Percentiles rank a stretch among this genome's conserved stretches.
Evolutionary conservation across 2,329 filamentous ascomycete species (phyloP).

Genomic region (Fusarium tupiense): DNA sequence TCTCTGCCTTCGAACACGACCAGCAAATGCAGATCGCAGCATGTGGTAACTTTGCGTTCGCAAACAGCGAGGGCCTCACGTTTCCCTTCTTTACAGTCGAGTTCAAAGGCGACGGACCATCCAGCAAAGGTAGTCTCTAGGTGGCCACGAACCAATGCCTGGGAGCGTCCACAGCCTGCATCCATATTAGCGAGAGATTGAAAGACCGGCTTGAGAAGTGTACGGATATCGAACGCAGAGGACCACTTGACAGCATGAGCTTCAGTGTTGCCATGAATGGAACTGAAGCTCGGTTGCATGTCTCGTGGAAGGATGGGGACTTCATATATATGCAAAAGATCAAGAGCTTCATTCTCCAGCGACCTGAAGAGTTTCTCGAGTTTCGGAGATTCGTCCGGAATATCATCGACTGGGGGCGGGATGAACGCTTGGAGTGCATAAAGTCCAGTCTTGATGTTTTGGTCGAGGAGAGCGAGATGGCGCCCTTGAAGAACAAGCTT

Average conservation of each 20-base stretch:
- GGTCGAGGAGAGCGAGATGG: neutral
- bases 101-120: constrained; percentile 15
- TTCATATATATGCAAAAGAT: constrained; percentile 3
- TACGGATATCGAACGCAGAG: neutral
- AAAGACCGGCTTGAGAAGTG: neutral
- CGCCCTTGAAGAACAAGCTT: neutral
- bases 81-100: neutral
- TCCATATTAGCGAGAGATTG: constrained; percentile 40
- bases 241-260: constrained; percentile 33
- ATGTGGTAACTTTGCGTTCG: neutral
- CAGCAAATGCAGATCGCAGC: neutral
- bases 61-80: neutral
- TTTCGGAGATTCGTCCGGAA: constrained; percentile 49
- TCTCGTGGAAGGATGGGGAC: constrained; percentile 45
- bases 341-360: constrained; percentile 45
- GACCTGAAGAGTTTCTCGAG: constrained; percentile 41
- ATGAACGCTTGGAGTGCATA: constrained; percentile 43
- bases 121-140: constrained; percentile 23
- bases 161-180: constrained; percentile 44
- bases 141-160: constrained; percentile 51
- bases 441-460: constrained; percentile 16
- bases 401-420: constrained; percentile 50
- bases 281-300: constrained; percentile 46
- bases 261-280: constrained; percentile 46
- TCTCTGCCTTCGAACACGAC: neutral